Percentiles rank a stretch among this genome's conserved stretches.
phyloP scores from a whole-genome alignment of 2,329 filamentous ascomycete genomes.

The Stemphylium vesicarium region DNA sequence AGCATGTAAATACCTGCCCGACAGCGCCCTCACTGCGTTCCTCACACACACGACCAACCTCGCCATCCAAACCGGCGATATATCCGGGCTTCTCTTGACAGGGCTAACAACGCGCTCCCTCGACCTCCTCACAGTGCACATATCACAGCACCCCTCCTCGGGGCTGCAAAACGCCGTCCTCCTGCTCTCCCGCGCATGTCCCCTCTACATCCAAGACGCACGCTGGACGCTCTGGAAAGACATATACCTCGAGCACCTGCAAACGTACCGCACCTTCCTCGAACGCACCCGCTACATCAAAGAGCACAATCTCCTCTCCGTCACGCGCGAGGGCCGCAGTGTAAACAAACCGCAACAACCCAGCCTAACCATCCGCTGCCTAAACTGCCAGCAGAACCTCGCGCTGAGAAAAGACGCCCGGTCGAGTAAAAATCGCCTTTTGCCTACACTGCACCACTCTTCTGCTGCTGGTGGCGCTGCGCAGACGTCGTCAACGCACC shows the following conservation, averaged over 20 bases:
- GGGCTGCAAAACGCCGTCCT: conserved; percentile 82
- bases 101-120: conserved; percentile 76
- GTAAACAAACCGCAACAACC: conserved; percentile 67
- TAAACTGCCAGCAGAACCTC: conserved; percentile 70
- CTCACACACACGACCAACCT: conserved; percentile 61
- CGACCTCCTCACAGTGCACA: conserved; percentile 76
- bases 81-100: conserved; percentile 78
- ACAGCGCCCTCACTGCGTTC: conserved; percentile 54
- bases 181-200: conserved; percentile 74
- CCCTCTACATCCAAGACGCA: conserved; percentile 77
- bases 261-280: conserved; percentile 73
- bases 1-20: conserved; percentile 73
- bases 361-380: conserved; percentile 76
- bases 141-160: conserved; percentile 68
- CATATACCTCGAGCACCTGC: conserved; percentile 72
- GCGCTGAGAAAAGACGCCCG: conserved; percentile 47
- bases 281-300: conserved; percentile 79
- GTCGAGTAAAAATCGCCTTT: conserved; percentile 23
- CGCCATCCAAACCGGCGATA: conserved; percentile 70
- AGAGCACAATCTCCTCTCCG: conserved; percentile 72
- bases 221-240: conserved; percentile 81
- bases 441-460: conserved; percentile 19
- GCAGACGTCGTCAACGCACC: too few relatives aligned
- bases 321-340: conserved; percentile 67
- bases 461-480: not conserved